These are phyloP conservation scores for Vitis hybrid DNA, from an alignment of 177 flowering plant genomes.

Conservation along the genomic window DNA sequence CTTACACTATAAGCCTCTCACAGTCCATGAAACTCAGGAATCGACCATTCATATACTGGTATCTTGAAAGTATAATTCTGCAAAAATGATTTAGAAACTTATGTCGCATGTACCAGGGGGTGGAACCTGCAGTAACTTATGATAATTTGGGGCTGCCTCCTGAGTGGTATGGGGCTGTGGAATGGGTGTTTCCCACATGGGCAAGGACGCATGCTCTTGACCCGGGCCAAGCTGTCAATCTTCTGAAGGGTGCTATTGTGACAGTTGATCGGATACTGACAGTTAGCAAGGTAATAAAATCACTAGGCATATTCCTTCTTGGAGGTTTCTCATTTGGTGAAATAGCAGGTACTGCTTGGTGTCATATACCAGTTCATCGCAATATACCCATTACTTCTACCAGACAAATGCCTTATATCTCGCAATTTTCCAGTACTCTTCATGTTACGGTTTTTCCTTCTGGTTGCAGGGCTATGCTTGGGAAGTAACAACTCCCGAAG, in stretches of 20 bases:
- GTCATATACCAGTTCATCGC: neutral
- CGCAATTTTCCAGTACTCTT: neutral
- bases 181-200: slow-evolving; percentile 95
- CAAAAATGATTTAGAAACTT: neutral
- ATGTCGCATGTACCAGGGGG: slow-evolving; percentile 58
- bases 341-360: slow-evolving; percentile 2
- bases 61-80: neutral
- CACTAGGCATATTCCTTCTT: too few relatives aligned
- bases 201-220: slow-evolving; percentile 97
- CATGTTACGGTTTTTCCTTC: slow-evolving; percentile 6
- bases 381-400: neutral
- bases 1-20: neutral
- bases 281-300: slow-evolving; percentile 75
- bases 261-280: slow-evolving; percentile 86
- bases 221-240: slow-evolving; percentile 91
- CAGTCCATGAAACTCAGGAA: neutral
- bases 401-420: neutral
- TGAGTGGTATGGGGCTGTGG: slow-evolving; percentile 90
- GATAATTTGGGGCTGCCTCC: slow-evolving; percentile 74
- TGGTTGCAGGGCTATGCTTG: slow-evolving; percentile 84
- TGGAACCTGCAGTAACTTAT: slow-evolving; percentile 79
- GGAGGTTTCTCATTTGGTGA: slow-evolving; percentile 1
- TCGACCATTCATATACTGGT: neutral
- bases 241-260: slow-evolving; percentile 90
- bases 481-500: slow-evolving; percentile 94